Evolutionary conservation across 2,329 filamentous ascomycete genomes (phyloP).

Genomic region (Neonectria sp.): DNA sequence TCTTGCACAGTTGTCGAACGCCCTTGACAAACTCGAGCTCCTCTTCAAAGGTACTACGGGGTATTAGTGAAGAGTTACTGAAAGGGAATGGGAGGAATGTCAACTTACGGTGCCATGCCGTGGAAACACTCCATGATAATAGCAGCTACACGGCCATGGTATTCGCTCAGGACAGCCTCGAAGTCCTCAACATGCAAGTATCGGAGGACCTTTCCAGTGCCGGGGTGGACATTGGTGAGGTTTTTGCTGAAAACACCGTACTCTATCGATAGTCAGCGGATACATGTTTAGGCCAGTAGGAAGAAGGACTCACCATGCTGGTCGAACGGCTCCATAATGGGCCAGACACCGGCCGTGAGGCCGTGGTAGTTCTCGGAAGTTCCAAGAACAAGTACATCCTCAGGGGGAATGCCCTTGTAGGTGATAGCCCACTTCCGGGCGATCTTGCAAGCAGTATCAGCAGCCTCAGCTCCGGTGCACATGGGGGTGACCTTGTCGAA

Average conservation of each 20-base stretch:
- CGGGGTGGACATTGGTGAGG: conserved; percentile 32
- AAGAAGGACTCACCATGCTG: conserved; percentile 16
- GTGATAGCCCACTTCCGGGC: conserved; percentile 38
- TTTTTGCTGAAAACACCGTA: conserved; percentile 33
- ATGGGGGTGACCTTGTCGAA: conserved; percentile 37
- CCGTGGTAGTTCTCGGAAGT: conserved; percentile 38
- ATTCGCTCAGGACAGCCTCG: conserved; percentile 25
- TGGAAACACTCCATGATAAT: conserved; percentile 32
- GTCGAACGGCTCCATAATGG: conserved; percentile 30
- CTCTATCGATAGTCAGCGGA: conserved; percentile 10
- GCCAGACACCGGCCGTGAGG: conserved; percentile 33
- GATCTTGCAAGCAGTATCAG: conserved; percentile 38
- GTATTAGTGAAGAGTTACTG: neutral
- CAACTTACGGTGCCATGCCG: conserved; percentile 22
- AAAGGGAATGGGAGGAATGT: neutral
- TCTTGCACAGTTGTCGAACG: conserved; percentile 32
- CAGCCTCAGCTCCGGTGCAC: conserved; percentile 38
- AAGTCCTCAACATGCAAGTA: conserved; percentile 30
- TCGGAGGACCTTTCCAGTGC: conserved; percentile 30
- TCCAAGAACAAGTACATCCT: conserved; percentile 34
- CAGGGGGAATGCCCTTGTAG: conserved; percentile 26
- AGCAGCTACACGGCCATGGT: conserved; percentile 21
- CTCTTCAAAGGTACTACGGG: conserved; percentile 19
- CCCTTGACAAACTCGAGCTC: conserved; percentile 28
- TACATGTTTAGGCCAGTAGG: too few relatives aligned